Base-by-base conservation (phyloP, 306 rosid species). In the Gastrolobium villosum region DNA sequence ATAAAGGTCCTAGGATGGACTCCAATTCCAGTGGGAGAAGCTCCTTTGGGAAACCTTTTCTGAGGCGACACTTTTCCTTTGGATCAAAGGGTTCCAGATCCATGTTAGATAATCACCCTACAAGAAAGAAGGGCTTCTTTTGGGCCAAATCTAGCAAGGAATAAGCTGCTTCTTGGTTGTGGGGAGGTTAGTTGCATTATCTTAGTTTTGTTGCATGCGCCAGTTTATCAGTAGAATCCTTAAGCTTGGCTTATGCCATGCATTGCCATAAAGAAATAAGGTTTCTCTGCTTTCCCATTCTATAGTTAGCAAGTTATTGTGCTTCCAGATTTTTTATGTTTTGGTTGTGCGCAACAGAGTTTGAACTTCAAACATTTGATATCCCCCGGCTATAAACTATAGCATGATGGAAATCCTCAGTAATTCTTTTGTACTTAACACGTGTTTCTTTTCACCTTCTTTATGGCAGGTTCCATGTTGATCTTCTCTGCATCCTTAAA, bases 111-210 rank as follows among this genome's bases (percentile, higher is more conserved):
- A 89, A 79, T 73, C 89, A 82, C 32, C 76, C 90, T 36, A 54
- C 91, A 15, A 88, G 87, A 82, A 96, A 89, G 90, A 96, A 91
- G 85, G 98, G 98, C 40, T 93, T 95, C 89, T 95, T 95, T 88
- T 95, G 99, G 99, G 89, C 94, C 13, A 93, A 89, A 84, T 93
- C 94, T 55, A 88, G 87, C 85, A 96, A 89, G 82, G 74, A 74
- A 77, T 96, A 86, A 88, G 77, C 86, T 72, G 57, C 64, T 68
- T 35, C 74, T 65, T 66, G 68, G 80, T 78, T 82, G 65, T 77
- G 78, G 71, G 66, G 84, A 92, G 93, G 99, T 93, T 75, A 75
- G 83, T 79, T 65, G 52, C 76, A 62, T 46, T 71, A 65, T 67
- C 68, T 55, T 57, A 39, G n/a, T 72, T 80, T 65, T 65, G 59